These are phyloP conservation scores for Amaranthus cruentus DNA, from an alignment of 148 eudicot genomes.

Conservation along the genomic window DNA sequence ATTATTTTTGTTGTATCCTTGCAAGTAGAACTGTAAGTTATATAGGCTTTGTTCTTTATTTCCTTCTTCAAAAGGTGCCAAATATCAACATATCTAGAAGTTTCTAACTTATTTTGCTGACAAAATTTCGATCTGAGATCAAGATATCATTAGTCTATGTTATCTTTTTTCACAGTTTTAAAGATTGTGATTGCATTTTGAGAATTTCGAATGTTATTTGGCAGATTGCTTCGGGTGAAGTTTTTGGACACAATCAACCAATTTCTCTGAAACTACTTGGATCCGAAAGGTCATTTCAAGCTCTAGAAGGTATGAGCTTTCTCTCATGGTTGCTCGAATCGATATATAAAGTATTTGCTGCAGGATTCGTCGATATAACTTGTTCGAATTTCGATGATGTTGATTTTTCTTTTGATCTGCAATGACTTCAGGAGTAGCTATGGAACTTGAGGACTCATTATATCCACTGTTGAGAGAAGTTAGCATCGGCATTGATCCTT, in stretches of 20 bases:
- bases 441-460: slow-evolving; percentile 96
- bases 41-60: too few relatives aligned
- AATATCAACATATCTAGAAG: too few relatives aligned
- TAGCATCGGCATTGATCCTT: slow-evolving; percentile 88
- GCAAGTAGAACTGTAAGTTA: too few relatives aligned
- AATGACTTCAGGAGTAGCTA: slow-evolving; percentile 74
- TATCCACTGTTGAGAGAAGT: slow-evolving; percentile 89
- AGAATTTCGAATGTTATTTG: slow-evolving; percentile 6
- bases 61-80: too few relatives aligned
- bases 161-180: not conserved
- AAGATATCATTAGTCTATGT: too few relatives aligned
- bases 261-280: slow-evolving; percentile 74
- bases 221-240: slow-evolving; percentile 96
- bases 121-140: too few relatives aligned
- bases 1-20: too few relatives aligned
- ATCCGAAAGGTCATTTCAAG: slow-evolving; percentile 64
- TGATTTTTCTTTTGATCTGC: not conserved
- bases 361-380: not conserved
- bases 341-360: not conserved
- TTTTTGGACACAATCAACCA: slow-evolving; percentile 83
- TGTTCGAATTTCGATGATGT: not conserved
- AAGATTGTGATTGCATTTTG: not conserved
- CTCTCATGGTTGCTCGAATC: not conserved
- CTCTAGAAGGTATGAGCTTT: slow-evolving; percentile 59
- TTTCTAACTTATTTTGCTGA: too few relatives aligned